Evolutionary conservation across 768 basidiomycete genomes (phyloP).

Genomic region (Crepidotus variabilis): DNA sequence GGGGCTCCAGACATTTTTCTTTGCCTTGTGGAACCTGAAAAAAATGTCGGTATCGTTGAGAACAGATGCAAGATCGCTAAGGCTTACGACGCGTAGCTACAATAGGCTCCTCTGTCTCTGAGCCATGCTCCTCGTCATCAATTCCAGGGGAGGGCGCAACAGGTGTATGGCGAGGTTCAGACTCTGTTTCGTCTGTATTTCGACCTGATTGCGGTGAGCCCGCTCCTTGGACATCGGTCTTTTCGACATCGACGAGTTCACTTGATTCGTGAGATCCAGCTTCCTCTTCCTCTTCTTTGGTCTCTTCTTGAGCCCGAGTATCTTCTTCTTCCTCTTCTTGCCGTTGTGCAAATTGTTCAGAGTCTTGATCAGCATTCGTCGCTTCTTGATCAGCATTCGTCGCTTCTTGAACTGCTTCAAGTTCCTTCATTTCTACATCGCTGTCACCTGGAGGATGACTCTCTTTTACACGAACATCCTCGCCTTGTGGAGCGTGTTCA

Average conservation of each 20-base stretch:
- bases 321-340: conserved; percentile 20
- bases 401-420: not conserved
- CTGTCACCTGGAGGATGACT: not conserved
- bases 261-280: conserved; percentile 11
- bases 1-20: conserved; percentile 33
- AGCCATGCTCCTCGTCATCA: conserved; percentile 10
- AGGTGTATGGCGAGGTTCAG: conserved; percentile 10
- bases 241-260: conserved; percentile 12
- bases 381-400: not conserved
- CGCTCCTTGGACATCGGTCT: conserved; percentile 10
- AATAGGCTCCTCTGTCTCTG: conserved; percentile 18
- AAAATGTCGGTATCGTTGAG: not conserved
- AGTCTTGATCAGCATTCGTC: conserved; percentile 1
- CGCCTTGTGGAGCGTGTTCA: too few species aligned
- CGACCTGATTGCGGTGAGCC: conserved; percentile 1
- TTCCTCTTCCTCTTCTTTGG: conserved; percentile 23
- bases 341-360: conserved; percentile 6
- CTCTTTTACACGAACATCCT: not conserved
- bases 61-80: not conserved
- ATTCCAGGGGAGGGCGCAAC: conserved; percentile 1
- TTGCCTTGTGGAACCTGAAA: conserved; percentile 36
- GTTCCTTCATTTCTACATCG: conserved; percentile 3
- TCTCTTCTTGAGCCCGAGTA: conserved; percentile 13
- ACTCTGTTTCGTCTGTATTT: conserved; percentile 9
- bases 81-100: conserved; percentile 29